Conservation (phyloP, 768 basidiomycete species). For the Agrocybe pediades region DNA sequence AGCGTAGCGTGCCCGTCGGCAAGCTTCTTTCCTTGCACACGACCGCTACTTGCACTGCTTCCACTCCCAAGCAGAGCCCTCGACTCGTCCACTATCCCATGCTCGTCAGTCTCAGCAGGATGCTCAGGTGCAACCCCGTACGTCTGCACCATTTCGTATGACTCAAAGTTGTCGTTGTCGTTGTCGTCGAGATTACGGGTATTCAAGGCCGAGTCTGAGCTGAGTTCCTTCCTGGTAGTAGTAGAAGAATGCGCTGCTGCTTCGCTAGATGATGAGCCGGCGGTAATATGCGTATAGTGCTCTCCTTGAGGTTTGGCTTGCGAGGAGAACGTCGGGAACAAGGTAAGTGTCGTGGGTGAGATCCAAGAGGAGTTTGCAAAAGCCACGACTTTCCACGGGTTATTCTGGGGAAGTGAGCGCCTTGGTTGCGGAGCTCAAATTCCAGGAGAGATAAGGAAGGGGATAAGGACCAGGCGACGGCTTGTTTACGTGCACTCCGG, state of each 20-base stretch:
- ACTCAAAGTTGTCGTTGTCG: constrained; percentile 28
- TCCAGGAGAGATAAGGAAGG: background rate
- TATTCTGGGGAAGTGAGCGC: background rate
- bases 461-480: background rate
- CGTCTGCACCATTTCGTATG: constrained; percentile 66
- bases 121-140: constrained; percentile 60
- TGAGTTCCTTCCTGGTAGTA: background rate
- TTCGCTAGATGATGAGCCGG: background rate
- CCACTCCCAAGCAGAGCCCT: constrained; percentile 72
- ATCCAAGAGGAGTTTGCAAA: constrained; percentile 9
- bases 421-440: constrained; percentile 1
- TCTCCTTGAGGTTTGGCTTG: background rate
- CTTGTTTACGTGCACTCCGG: background rate
- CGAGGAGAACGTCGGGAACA: background rate
- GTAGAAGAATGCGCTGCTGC: background rate
- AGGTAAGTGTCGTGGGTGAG: background rate
- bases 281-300: no score
- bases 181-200: constrained; percentile 13
- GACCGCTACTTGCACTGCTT: constrained; percentile 37
- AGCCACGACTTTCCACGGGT: background rate
- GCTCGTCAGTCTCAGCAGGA: constrained; percentile 28
- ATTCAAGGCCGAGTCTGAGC: background rate
- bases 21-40: constrained; percentile 20
- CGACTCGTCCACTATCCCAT: constrained; percentile 42
- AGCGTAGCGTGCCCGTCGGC: constrained; percentile 71